Percentiles rank a stretch among this genome's conserved stretches.
These are phyloP conservation scores for Penicillium sp. DNA, from an alignment of 2,329 filamentous ascomycete genomes.

Conservation along the genomic window DNA sequence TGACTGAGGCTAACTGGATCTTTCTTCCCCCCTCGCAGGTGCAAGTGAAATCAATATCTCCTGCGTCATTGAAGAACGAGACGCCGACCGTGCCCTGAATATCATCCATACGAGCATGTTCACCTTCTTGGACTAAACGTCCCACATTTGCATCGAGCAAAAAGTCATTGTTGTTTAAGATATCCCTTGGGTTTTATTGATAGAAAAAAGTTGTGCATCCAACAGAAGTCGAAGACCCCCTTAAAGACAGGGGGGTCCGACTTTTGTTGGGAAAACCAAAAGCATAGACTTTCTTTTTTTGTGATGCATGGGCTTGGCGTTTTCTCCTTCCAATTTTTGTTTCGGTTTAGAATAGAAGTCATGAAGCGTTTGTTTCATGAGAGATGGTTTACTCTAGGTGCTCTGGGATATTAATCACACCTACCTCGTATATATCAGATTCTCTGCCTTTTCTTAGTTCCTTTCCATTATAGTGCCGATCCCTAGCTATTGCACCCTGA, in stretches of 20 bases:
- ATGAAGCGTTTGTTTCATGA: slow-evolving; percentile 10
- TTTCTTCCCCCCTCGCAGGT: slow-evolving; percentile 54
- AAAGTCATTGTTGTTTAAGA: slow-evolving; percentile 27
- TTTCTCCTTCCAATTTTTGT: slow-evolving; percentile 8
- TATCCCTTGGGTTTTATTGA: slow-evolving; percentile 24
- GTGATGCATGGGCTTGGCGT: slow-evolving; percentile 27
- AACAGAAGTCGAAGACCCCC: neutral
- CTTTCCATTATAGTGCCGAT: neutral
- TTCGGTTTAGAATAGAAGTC: slow-evolving; percentile 14
- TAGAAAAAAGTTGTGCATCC: slow-evolving; percentile 25
- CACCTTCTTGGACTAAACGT: slow-evolving; percentile 75
- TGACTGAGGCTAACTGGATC: slow-evolving; percentile 17
- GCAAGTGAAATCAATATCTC: slow-evolving; percentile 99
- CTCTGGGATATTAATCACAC: neutral
- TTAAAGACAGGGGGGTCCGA: neutral
- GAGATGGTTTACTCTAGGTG: neutral
- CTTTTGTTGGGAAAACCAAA: slow-evolving; percentile 4
- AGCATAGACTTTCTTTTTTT: slow-evolving; percentile 13
- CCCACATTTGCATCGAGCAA: slow-evolving; percentile 8
- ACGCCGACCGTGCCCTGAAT: slow-evolving; percentile 91
- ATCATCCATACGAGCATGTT: slow-evolving; percentile 96
- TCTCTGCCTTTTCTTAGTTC: neutral
- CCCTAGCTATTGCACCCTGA: neutral
- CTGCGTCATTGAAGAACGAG: slow-evolving; percentile 88
- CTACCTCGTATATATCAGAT: neutral